Evolutionary conservation across 1,284 basidiomycete species (phyloP).

Genomic region (Austroboletus niveus): DNA sequence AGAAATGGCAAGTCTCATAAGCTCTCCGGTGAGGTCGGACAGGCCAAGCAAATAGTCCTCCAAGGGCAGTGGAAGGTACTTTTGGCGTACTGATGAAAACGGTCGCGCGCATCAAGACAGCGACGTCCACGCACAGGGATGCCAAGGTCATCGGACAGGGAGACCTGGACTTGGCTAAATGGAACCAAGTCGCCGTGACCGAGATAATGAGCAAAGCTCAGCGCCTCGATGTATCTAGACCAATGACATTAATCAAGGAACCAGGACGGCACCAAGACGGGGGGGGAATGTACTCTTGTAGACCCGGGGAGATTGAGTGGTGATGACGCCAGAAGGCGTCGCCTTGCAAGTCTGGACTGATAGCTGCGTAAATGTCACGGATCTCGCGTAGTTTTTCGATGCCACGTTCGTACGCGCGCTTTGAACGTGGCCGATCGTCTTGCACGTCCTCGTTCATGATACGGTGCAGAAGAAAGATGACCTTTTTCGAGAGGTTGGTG

Average conservation of each 20-base stretch:
- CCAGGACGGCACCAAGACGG: background rate
- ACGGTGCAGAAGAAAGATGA: constrained; percentile 92
- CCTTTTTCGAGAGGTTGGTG: constrained; percentile 91
- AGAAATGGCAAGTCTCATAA: constrained; percentile 95
- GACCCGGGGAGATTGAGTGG: constrained; percentile 70
- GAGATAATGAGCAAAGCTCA: constrained; percentile 88
- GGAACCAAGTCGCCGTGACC: constrained; percentile 71
- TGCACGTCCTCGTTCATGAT: constrained; percentile 51
- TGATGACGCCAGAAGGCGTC: constrained; percentile 81
- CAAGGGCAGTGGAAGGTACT: constrained; percentile 70
- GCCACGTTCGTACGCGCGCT: constrained; percentile 54
- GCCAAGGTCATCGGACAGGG: constrained; percentile 58
- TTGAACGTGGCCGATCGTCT: constrained; percentile 34
- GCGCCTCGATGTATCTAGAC: constrained; percentile 79
- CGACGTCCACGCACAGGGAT: constrained; percentile 48
- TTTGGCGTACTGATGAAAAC: constrained; percentile 1
- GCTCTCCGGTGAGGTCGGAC: constrained; percentile 92
- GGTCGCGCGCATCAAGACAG: background rate
- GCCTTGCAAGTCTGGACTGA: constrained; percentile 66
- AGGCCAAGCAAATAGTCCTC: constrained; percentile 91
- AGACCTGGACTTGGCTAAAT: constrained; percentile 64
- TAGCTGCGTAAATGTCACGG: constrained; percentile 58
- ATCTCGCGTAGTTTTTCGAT: constrained; percentile 73
- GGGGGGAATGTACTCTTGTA: constrained; percentile 58
- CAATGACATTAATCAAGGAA: constrained; percentile 12